Percentiles rank a stretch among this genome's conserved stretches.
These are phyloP conservation scores for Diversispora epigaea DNA, from an alignment of 192 early-diverging fungal species.

Conservation along the genomic window DNA sequence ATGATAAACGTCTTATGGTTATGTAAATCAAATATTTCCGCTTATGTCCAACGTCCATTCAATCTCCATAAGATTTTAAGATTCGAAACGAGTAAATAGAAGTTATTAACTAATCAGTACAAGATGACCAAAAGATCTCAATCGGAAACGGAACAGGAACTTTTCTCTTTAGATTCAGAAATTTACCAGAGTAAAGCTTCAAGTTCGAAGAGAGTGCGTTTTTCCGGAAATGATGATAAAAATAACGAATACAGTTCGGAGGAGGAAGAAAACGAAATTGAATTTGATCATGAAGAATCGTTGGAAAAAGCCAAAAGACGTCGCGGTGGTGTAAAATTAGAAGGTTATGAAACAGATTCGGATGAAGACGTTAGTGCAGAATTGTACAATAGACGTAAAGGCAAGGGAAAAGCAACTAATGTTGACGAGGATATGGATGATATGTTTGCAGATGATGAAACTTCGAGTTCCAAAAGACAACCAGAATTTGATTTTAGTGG, in stretches of 20 bases:
- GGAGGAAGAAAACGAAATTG: conserved; percentile 34
- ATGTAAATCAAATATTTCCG: too few relatives aligned
- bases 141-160: too few relatives aligned
- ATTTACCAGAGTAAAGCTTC: too few relatives aligned
- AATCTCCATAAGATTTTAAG: too few relatives aligned
- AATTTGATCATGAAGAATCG: conserved; percentile 50
- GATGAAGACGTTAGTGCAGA: conserved; percentile 45
- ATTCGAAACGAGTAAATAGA: too few relatives aligned
- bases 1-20: too few relatives aligned
- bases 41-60: too few relatives aligned
- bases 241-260: too few relatives aligned
- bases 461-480: conserved; percentile 24
- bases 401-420: conserved; percentile 24
- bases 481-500: conserved; percentile 14
- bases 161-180: too few relatives aligned
- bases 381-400: conserved; percentile 40
- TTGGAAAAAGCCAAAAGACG: conserved; percentile 52
- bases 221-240: conserved; percentile 24
- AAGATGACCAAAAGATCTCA: too few relatives aligned
- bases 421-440: conserved; percentile 50
- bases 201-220: conserved; percentile 37
- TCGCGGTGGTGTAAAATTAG: conserved; percentile 49
- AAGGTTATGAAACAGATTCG: conserved; percentile 41
- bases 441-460: conserved; percentile 57
- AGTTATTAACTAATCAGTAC: too few relatives aligned